Evolutionary conservation across 257 asterid genomes (phyloP).

Genomic region (Prunella vulgaris): DNA sequence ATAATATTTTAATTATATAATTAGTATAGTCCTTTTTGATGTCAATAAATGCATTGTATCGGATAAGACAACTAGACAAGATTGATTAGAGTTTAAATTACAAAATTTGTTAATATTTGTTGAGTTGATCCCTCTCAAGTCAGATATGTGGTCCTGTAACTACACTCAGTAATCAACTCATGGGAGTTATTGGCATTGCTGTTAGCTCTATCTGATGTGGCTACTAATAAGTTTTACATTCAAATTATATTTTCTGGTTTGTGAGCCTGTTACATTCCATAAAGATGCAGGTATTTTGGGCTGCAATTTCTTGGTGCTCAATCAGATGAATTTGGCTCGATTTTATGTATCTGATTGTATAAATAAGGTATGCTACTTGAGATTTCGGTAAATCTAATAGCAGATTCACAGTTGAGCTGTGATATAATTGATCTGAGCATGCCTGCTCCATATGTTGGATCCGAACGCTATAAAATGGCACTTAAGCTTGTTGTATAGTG

Average conservation of each 20-base stretch:
- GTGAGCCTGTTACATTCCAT: conserved; percentile 51
- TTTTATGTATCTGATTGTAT: conserved; percentile 38
- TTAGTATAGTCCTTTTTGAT: conserved; percentile 5
- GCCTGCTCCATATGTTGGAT: conserved; percentile 22
- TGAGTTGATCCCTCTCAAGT: conserved; percentile 9
- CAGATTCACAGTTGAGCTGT: conserved; percentile 25
- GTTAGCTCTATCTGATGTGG: conserved; percentile 16
- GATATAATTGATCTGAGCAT: conserved; percentile 20
- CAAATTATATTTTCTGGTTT: conserved; percentile 32
- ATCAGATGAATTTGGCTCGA: conserved; percentile 50
- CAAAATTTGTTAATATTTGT: not conserved
- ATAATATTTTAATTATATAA: not conserved
- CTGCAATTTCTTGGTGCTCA: conserved; percentile 52
- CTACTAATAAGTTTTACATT: conserved; percentile 6
- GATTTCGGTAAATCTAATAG: conserved; percentile 27
- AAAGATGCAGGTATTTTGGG: conserved; percentile 57
- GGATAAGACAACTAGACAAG: not conserved
- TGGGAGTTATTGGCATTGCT: conserved; percentile 14
- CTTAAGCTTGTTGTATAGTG: conserved; percentile 20
- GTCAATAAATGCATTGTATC: conserved; percentile 12
- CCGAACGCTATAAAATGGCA: conserved; percentile 4
- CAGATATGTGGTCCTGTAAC: conserved; percentile 5
- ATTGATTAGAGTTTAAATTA: conserved; percentile 7
- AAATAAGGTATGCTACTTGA: conserved; percentile 48
- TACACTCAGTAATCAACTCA: conserved; percentile 9